Evolutionary conservation across 78 protist genomes (phyloP).

Genomic region (Planoprotostelium fungivorum): DNA sequence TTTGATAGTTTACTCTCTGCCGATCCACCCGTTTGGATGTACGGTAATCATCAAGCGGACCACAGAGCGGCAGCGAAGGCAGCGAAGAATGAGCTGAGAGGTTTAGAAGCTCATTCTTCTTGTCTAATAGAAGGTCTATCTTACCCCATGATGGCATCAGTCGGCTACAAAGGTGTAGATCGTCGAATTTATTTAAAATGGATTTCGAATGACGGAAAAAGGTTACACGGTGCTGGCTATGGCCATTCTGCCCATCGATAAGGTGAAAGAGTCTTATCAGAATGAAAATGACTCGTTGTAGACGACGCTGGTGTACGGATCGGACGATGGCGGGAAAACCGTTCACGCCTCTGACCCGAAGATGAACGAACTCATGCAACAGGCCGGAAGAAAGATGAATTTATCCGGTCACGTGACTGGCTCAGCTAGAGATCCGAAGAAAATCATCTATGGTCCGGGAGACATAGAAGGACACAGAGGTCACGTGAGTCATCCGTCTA

Average conservation of each 20-base stretch:
- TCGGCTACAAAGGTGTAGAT: conserved; percentile 58
- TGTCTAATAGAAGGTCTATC: conserved; percentile 29
- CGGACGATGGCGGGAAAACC: conserved; percentile 44
- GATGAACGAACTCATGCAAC: conserved; percentile 21
- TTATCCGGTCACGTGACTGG: conserved; percentile 54
- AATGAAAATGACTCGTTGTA: conserved; percentile 11
- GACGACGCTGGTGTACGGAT: conserved; percentile 49
- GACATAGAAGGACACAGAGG: conserved; percentile 70
- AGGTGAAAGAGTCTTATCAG: conserved; percentile 1
- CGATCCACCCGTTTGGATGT: conserved; percentile 17
- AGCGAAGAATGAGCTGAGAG: conserved; percentile 53
- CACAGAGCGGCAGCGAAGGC: conserved; percentile 64
- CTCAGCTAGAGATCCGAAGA: conserved; percentile 9
- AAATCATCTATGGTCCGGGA: conserved; percentile 54
- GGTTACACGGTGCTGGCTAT: conserved; percentile 57
- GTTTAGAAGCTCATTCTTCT: conserved; percentile 35
- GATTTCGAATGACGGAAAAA: no score
- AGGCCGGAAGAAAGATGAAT: conserved; percentile 47
- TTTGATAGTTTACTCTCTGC: conserved; percentile 9
- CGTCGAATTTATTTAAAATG: no score
- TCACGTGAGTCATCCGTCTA: background rate
- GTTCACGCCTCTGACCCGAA: conserved; percentile 12
- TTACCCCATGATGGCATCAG: conserved; percentile 61
- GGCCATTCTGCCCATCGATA: conserved; percentile 43
- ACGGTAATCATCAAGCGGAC: background rate